Percentiles rank a stretch among this genome's conserved stretches.
phyloP scores from a whole-genome alignment of 768 basidiomycete genomes.

The Favolaschia claudopus region DNA sequence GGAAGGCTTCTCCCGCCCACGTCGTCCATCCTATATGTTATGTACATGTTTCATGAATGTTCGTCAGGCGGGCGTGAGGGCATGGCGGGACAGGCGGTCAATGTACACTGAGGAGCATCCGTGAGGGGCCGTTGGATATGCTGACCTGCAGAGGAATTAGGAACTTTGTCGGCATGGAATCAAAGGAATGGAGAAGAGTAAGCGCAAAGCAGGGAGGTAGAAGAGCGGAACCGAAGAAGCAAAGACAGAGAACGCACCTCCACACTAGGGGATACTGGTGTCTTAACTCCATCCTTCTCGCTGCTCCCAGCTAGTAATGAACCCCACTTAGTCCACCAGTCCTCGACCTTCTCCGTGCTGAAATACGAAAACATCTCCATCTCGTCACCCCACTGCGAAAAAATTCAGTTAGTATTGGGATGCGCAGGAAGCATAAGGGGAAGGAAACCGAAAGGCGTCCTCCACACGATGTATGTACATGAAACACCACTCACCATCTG shows the following conservation, averaged over 20 bases:
- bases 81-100: too few species aligned
- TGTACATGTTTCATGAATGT: too few species aligned
- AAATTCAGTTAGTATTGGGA: not conserved
- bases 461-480: not conserved
- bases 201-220: too few species aligned
- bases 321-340: constrained; percentile 68
- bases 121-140: too few species aligned
- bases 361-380: constrained; percentile 59
- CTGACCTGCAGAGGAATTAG: too few species aligned
- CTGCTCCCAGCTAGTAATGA: constrained; percentile 36
- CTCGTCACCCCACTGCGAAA: constrained; percentile 54
- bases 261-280: constrained; percentile 21
- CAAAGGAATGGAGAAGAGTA: not conserved
- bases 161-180: not conserved
- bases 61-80: too few species aligned
- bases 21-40: too few species aligned
- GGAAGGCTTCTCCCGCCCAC: too few species aligned
- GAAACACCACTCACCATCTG: constrained; percentile 33
- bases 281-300: constrained; percentile 18
- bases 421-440: not conserved
- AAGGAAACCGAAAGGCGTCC: too few species aligned
- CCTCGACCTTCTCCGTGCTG: constrained; percentile 63
- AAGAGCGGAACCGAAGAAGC: too few species aligned
- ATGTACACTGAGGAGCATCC: too few species aligned
- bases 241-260: constrained; percentile 32